phyloP scores from a whole-genome alignment of 208 protist genomes.

The Acanthamoeba divionensis region DNA sequence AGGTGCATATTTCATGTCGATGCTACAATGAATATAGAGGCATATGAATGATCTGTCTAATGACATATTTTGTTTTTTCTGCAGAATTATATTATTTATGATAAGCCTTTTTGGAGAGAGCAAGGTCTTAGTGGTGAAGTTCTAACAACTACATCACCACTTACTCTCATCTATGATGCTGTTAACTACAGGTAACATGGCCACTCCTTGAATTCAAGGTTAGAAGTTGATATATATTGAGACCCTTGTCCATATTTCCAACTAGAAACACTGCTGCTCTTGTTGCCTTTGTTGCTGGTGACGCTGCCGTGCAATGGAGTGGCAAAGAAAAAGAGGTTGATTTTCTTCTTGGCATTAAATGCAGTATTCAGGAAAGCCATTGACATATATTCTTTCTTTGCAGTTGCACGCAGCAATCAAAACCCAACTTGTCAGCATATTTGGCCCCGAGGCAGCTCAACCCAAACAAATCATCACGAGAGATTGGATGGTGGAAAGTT shows the following conservation, averaged over 20 bases:
- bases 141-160: not conserved
- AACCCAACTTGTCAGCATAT: not conserved
- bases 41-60: not conserved
- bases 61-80: not conserved
- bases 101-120: not conserved
- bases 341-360: too few relatives aligned
- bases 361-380: too few relatives aligned
- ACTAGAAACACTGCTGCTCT: not conserved
- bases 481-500: constrained; percentile 5
- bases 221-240: not conserved
- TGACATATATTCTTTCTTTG: not conserved
- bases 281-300: not conserved
- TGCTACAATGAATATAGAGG: too few relatives aligned
- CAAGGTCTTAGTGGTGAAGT: constrained; percentile 13
- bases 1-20: not conserved
- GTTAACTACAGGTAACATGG: not conserved
- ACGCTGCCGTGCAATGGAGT: constrained; percentile 8
- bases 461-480: not conserved
- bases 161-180: constrained; percentile 12
- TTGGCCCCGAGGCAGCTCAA: not conserved
- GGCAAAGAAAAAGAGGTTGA: not conserved
- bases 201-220: not conserved
- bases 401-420: not conserved
- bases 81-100: not conserved
- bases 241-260: not conserved